Base-by-base conservation (phyloP, 495 filamentous ascomycete genomes). In the Pseudomonodictys pantanalensis region DNA sequence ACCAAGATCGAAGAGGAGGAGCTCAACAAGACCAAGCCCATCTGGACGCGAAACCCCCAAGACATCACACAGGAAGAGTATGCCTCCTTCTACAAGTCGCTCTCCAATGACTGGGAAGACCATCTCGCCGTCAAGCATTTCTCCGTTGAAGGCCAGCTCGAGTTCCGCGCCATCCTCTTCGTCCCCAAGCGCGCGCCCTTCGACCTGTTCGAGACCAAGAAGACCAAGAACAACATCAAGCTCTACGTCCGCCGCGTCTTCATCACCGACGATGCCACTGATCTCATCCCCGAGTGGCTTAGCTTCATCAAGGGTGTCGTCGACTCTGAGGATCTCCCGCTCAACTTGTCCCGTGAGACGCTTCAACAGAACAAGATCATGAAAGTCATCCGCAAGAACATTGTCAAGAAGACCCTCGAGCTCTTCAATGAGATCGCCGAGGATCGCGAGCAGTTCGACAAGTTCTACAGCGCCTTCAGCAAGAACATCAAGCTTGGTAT, bases 171-270 rank as follows among this genome's bases (percentile, higher is more conserved):
- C 64, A 96, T 98, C 76, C 91, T 98, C 70, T 98, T 95, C 81
- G 91, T 98, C 41, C 93, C 93, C 75, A 98, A 98, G 88, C 93
- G 93, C 71, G 93, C 93, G 77, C 93, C 93, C 65, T 98, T 98
- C 78, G 93, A 98, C 71, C 89, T 98, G 55, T 98, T 98, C 79
- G 93, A 98, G 86, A 96, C 95, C 66, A 98, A 98, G 89, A 95
- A 96, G 86, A 96, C 91, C 72, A 98, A 98, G 90, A 97, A 97
- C 86, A 98, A 98, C 88, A 97, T 98, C 84, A 98, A 98, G 84
- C 86, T 98, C 70, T 98, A 98, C 78, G 93, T 98, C 68, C 93
- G 93, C 76, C 95, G 93, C 76, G 93, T 98, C 77, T 98, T 98
- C 86, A 98, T 98, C 83, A 98, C 93, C 54, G 93, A 98, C 68